Evolutionary conservation across 1,284 basidiomycete genomes (phyloP).

Genomic region (Puccinia brachypodii): DNA sequence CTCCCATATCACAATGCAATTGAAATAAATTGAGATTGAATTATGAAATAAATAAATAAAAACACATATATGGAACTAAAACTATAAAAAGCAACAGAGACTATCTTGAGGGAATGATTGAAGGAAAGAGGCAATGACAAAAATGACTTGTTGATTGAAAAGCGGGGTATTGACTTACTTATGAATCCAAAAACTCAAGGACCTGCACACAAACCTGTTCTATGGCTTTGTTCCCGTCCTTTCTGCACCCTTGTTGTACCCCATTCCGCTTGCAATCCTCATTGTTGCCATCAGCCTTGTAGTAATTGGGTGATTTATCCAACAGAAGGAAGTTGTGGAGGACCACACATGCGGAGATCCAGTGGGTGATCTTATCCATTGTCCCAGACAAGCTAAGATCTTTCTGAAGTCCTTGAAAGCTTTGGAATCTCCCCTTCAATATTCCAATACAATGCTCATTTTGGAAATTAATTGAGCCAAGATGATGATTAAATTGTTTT

Average conservation of each 20-base stretch:
- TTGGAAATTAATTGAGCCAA: not conserved
- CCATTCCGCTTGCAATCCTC: not conserved
- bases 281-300: not conserved
- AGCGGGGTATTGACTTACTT: too few species aligned
- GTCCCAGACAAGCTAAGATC: not conserved
- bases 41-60: too few species aligned
- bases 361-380: not conserved
- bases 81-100: too few species aligned
- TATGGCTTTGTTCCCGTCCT: too few species aligned
- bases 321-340: not conserved
- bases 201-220: too few species aligned
- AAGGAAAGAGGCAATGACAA: too few species aligned
- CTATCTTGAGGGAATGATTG: too few species aligned
- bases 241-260: not conserved
- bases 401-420: not conserved
- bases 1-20: too few species aligned
- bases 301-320: not conserved
- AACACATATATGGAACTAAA: too few species aligned
- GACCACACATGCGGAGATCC: slow-evolving; percentile 12
- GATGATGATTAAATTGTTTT: not conserved
- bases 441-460: slow-evolving; percentile 24
- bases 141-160: too few species aligned
- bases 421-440: not conserved
- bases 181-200: too few species aligned
- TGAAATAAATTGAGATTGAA: too few species aligned